Base-by-base conservation (phyloP, 2,329 filamentous ascomycete species). In the Trichoderma koningii region DNA sequence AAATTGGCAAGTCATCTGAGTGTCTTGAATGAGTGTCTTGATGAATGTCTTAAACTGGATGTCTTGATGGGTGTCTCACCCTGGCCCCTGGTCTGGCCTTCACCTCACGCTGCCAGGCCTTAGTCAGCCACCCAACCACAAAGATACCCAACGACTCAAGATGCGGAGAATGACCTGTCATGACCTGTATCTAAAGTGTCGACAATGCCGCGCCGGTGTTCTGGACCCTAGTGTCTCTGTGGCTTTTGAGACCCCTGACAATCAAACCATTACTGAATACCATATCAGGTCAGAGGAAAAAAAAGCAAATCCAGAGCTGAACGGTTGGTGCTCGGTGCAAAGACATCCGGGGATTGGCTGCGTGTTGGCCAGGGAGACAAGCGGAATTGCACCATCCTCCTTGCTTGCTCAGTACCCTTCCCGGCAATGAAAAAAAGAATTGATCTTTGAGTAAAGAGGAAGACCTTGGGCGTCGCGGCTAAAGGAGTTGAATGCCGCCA, bases 311-410 rank as follows among this genome's bases (percentile, higher is more conserved):
- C 38, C 19, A 19, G 15, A 51, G 34, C 34, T 52, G n/a, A 17
- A 26, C 14, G 34, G 59, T 45, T 62, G 34, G 59, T 44, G 34
- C 34, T 52, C 23, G 34, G 28, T 21, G 28, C 44, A 44, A 17
- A 51, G 17, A 14, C 23, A n/a, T 21, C 41, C 28, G 34, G 19
- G 59, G 59, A 62, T 62, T 62, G 59, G 59, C 48, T 45, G 50
- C 44, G 44, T 34, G 38, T 51, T 53, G 48, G 59, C 26, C 59
- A 62, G 59, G 59, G 59, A 62, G 59, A 23, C 50, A 53, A 53
- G 59, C 47, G 59, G 59, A 51, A 52, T 62, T 45, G 34, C 48
- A 42, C 26, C 38, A 19, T 28, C 50, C 59, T 62, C 59, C 59
- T 53, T 62, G 48, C 59, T 53, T 62, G 26, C 41, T 34, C 34